phyloP scores from a whole-genome alignment of 2,329 filamentous ascomycete species.

The Fusarium verrucosum region DNA sequence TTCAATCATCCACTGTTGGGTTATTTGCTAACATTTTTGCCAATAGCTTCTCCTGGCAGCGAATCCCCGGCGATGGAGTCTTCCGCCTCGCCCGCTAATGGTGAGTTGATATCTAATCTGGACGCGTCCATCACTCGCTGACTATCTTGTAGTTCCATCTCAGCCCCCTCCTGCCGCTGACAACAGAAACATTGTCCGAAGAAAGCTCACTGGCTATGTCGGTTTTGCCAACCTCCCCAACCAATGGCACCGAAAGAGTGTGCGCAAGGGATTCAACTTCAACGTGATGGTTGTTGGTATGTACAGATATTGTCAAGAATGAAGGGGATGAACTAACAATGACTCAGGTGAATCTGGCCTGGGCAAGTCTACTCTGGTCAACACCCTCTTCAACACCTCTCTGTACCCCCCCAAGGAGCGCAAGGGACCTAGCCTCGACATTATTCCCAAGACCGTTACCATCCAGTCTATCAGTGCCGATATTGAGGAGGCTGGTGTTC shows the following conservation, averaged over 20 bases:
- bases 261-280: conserved; percentile 99
- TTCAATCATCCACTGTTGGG: background rate
- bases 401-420: conserved; percentile 98
- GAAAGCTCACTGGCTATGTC: conserved; percentile 98
- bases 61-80: conserved; percentile 56
- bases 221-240: conserved; percentile 99
- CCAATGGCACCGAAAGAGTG: conserved; percentile 99
- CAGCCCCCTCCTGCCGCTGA: conserved; percentile 62
- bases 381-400: conserved; percentile 99
- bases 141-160: conserved; percentile 44
- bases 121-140: background rate
- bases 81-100: conserved; percentile 51
- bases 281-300: conserved; percentile 99
- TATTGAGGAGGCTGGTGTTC: conserved; percentile 98
- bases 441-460: conserved; percentile 96
- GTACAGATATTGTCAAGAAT: conserved; percentile 46
- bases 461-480: conserved; percentile 96
- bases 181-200: conserved; percentile 94
- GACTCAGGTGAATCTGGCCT: conserved; percentile 92
- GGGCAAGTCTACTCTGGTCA: conserved; percentile 98
- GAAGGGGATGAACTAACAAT: background rate
- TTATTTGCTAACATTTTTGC: conserved; percentile 49
- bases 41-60: conserved; percentile 58
- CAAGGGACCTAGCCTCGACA: conserved; percentile 96
- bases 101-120: conserved; percentile 44